Base-by-base conservation (phyloP, 2,329 filamentous ascomycete species). In the Penicillium sumatraense region DNA sequence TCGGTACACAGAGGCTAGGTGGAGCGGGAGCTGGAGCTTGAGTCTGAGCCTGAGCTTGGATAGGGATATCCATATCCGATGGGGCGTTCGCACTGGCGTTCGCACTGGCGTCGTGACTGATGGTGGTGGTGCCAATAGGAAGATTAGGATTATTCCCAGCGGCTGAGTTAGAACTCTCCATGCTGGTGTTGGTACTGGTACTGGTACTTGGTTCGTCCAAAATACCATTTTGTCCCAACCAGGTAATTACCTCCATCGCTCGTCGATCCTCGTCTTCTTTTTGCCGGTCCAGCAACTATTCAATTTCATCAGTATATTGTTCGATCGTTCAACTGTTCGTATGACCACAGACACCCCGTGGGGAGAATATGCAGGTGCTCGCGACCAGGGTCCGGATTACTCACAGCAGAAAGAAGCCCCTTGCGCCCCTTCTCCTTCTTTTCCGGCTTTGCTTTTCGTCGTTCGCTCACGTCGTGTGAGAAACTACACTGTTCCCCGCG, bases 401-500 rank as follows among this genome's bases (percentile, higher is more conserved):
- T 66, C 59, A 78, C 76, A 54, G 75, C 69, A 57, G 80, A 75
- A 50, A 75, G 73, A 48, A 81, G 66, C 26, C 76, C 73, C 61
- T 78, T 76, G 54, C 75, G 65, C 57, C 59, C 67, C 54, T 68
- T 68, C 21, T 45, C 67, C 54, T 65, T 65, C 57, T 35, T 41
- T 26, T 58, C 52, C 8, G 59, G 53, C 55, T 69, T 69, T n/a
- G 60, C 13, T 57, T 72, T 72, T 14, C 54, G 53, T 31, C 63
- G 62, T 48, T 73, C 69, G 3, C 70, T 50, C 36, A 57, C 56
- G 24, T 79, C 75, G 51, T 81, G 78, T 8, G 67, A 65, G 50
- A 74, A 80, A 44, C 68, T 72, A 60, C 78, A 81, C 31, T 65
- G 66, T 16, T 72, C 66, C 2, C 78, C 78, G 35, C 69, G 74